Evolutionary conservation across 768 basidiomycete species (phyloP).

Genomic region (Candolleomyces aberdarensis): DNA sequence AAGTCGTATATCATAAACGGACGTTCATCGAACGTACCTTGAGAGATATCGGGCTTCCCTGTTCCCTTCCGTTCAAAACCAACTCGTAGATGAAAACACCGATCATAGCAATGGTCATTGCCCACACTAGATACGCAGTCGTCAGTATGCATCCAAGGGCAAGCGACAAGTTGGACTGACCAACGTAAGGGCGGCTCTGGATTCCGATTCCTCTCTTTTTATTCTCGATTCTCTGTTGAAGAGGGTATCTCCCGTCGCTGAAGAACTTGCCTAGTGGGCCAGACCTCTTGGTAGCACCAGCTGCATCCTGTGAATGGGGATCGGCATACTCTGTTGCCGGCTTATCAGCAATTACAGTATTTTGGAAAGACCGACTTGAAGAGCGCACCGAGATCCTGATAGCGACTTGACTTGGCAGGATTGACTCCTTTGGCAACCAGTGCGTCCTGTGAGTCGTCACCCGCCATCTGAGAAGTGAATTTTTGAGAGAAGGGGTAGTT

Average conservation of each 20-base stretch:
- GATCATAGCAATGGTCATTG: constrained; percentile 62
- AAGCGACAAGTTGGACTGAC: constrained; percentile 34
- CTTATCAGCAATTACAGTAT: neutral
- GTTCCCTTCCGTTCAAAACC: constrained; percentile 66
- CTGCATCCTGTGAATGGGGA: constrained; percentile 29
- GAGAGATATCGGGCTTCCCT: constrained; percentile 83
- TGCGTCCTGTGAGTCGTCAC: constrained; percentile 32
- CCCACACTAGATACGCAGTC: constrained; percentile 48
- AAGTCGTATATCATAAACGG: neutral
- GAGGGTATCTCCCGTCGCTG: constrained; percentile 50
- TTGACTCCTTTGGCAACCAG: constrained; percentile 48
- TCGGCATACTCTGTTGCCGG: constrained; percentile 61
- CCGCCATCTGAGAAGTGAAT: neutral
- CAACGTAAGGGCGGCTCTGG: constrained; percentile 75
- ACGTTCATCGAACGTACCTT: constrained; percentile 45
- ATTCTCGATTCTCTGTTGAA: constrained; percentile 82
- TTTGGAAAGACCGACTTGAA: neutral
- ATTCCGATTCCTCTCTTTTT: constrained; percentile 84
- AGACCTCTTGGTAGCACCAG: constrained; percentile 15
- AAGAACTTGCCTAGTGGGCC: constrained; percentile 39
- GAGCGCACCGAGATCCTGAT: constrained; percentile 53
- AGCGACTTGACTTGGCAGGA: constrained; percentile 34
- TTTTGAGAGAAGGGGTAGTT: neutral
- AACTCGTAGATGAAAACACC: constrained; percentile 83
- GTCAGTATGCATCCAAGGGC: neutral